Evolutionary conservation across 2,329 filamentous ascomycete species (phyloP), one percentile per base, ranked within the genome.

Genomic region (Ophiostoma sp.): DNA sequence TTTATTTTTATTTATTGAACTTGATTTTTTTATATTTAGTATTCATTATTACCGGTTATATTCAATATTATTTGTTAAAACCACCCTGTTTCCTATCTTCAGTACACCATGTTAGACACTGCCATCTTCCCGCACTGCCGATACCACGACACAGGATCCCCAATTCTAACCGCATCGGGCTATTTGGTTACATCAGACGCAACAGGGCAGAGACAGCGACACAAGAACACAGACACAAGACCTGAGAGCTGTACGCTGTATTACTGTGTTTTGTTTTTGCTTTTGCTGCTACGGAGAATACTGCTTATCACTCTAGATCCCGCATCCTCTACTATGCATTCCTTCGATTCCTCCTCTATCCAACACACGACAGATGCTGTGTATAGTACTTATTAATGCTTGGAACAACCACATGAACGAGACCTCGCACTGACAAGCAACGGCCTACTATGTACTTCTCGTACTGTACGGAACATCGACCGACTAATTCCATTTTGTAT

Each of bases 111-210:
- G 17, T 48, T 27, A 17, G 2, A 48, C 23, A 8, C 10, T 2
- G 15, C 44, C 41, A 44, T n/a, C 20, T 57, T 57, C 23, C 23
- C 52, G 23, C 23, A 57, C 52, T 57, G 52, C 23, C 23, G n/a
- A 57, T 57, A 57, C n/a, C 52, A 57, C 52, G 13, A 31, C 52
- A 57, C 23, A 57, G 52, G 52, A 57, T 57, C 52, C 52, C 11
- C 52, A 57, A 27, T 27, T 11, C 52, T 57, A 57, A 57, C 52
- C 52, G 7, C 8, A 57, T 57, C 52, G 44, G 44, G 44, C 44
- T 20, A n/a, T n/a, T n/a, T 11, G 23, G 52, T 57, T 57, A 57
- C 52, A 57, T 27, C 52, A 57, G 23, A 57, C 52, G n/a, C 48
- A 54, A 23, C 20, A 57, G 15, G 52, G 15, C 48, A 27, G 11